phyloP scores from a whole-genome alignment of 768 basidiomycete genomes.

The Termitomyces sp. region DNA sequence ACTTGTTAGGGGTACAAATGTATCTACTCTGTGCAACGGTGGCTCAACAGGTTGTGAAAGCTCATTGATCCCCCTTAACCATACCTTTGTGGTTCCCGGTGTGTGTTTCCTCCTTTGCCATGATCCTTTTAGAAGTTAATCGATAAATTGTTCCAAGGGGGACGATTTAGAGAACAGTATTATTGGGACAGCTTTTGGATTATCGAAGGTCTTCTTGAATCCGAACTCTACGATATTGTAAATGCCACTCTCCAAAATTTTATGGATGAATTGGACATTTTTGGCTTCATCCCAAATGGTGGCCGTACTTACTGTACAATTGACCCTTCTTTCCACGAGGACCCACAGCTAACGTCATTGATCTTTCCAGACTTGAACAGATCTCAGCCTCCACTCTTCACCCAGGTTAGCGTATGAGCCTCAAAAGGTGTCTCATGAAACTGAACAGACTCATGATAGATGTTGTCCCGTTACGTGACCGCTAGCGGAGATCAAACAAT shows the following conservation, averaged over 20 bases:
- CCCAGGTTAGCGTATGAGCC: constrained; percentile 42
- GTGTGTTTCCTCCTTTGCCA: constrained; percentile 7
- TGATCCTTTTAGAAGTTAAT: background rate
- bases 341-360: constrained; percentile 31
- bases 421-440: background rate
- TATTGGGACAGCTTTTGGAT: constrained; percentile 79
- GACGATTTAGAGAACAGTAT: constrained; percentile 82
- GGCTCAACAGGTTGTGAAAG: constrained; percentile 67
- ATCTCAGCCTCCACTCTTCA: constrained; percentile 89
- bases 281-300: constrained; percentile 94
- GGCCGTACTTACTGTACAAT: constrained; percentile 81
- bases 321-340: background rate
- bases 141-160: constrained; percentile 25
- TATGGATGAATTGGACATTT: constrained; percentile 82
- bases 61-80: constrained; percentile 82
- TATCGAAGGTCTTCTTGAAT: constrained; percentile 78
- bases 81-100: constrained; percentile 89
- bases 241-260: constrained; percentile 86
- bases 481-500: constrained; percentile 70
- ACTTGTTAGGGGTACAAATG: constrained; percentile 72
- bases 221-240: constrained; percentile 65
- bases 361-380: constrained; percentile 62
- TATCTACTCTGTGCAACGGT: constrained; percentile 51
- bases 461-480: constrained; percentile 76
- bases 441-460: constrained; percentile 38